Evolutionary conservation across 768 basidiomycete genomes (phyloP).

Genomic region (Tricholoma hemisulphureum): DNA sequence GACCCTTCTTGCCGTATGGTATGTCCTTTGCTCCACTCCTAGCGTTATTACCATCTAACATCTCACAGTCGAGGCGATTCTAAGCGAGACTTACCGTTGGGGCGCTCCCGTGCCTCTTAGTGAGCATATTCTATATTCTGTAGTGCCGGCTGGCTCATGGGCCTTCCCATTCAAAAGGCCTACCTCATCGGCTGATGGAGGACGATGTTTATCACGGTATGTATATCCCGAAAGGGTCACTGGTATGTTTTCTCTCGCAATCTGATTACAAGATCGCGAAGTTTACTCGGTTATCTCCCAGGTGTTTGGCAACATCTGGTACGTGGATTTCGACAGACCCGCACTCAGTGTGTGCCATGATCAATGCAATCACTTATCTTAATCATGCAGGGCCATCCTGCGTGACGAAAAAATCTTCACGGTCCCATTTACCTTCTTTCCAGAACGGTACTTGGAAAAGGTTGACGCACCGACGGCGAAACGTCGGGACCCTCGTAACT

Average conservation of each 20-base stretch:
- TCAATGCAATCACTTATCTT: not conserved
- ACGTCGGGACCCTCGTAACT: constrained; percentile 31
- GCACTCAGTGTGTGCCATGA: not conserved
- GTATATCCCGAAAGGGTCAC: constrained; percentile 61
- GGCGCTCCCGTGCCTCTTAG: constrained; percentile 57
- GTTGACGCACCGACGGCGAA: constrained; percentile 26
- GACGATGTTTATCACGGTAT: constrained; percentile 61
- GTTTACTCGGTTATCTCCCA: constrained; percentile 9
- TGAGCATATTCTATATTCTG: constrained; percentile 23
- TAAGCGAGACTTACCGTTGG: constrained; percentile 58
- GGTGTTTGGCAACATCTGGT: constrained; percentile 67
- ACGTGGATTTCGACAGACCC: constrained; percentile 3
- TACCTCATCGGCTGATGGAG: constrained; percentile 65
- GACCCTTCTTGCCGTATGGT: constrained; percentile 55
- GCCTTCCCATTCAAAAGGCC: constrained; percentile 35
- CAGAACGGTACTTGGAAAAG: constrained; percentile 48
- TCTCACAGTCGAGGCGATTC: constrained; percentile 46
- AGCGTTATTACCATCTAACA: not conserved
- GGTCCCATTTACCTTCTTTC: constrained; percentile 49
- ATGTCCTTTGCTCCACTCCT: constrained; percentile 10
- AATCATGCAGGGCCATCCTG: constrained; percentile 40
- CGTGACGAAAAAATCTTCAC: constrained; percentile 51
- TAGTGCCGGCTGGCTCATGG: not conserved
- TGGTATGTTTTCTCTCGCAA: constrained; percentile 34
- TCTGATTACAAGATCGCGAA: not conserved